Conservation (phyloP, 1,139 yeast genomes). For the Magnusiomyces sp. region DNA sequence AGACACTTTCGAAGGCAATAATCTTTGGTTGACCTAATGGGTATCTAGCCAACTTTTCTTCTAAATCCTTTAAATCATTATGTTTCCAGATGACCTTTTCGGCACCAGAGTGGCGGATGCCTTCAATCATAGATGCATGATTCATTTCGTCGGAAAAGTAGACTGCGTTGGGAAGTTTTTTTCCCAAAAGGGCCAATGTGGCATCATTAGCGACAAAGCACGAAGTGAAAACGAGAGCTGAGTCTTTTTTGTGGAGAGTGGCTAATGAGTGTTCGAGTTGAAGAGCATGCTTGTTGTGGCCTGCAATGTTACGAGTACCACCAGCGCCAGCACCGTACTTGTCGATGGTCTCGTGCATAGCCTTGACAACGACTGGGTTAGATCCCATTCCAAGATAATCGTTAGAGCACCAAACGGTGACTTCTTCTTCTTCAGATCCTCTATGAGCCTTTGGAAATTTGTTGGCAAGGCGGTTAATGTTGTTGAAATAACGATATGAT, state of each 20-base stretch:
- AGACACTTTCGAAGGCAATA: slow-evolving; percentile 94
- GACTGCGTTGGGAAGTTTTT: slow-evolving; percentile 79
- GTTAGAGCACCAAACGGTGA: slow-evolving; percentile 97
- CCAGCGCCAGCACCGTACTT: slow-evolving; percentile 98
- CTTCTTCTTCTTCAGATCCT: slow-evolving; percentile 62
- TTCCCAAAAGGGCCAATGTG: slow-evolving; percentile 84
- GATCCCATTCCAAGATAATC: slow-evolving; percentile 95
- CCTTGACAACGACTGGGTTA: slow-evolving; percentile 59
- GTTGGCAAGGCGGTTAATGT: slow-evolving; percentile 87
- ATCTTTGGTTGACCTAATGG: slow-evolving; percentile 84
- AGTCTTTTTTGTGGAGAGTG: slow-evolving; percentile 87
- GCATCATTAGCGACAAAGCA: slow-evolving; percentile 98
- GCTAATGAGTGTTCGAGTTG: slow-evolving; percentile 81
- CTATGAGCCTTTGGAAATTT: slow-evolving; percentile 94
- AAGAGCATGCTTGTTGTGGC: slow-evolving; percentile 86
- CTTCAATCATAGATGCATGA: slow-evolving; percentile 97
- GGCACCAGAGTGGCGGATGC: slow-evolving; percentile 85
- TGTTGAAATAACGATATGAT: slow-evolving; percentile 92
- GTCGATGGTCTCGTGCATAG: slow-evolving; percentile 74
- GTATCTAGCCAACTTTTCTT: slow-evolving; percentile 61
- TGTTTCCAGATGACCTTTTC: slow-evolving; percentile 82
- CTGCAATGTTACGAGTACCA: slow-evolving; percentile 97
- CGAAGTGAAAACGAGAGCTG: slow-evolving; percentile 88
- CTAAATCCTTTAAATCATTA: slow-evolving; percentile 78
- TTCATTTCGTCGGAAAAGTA: slow-evolving; percentile 87